Base-by-base conservation (phyloP, 73 alveolate genomes). In the Uronychia setigera region DNA sequence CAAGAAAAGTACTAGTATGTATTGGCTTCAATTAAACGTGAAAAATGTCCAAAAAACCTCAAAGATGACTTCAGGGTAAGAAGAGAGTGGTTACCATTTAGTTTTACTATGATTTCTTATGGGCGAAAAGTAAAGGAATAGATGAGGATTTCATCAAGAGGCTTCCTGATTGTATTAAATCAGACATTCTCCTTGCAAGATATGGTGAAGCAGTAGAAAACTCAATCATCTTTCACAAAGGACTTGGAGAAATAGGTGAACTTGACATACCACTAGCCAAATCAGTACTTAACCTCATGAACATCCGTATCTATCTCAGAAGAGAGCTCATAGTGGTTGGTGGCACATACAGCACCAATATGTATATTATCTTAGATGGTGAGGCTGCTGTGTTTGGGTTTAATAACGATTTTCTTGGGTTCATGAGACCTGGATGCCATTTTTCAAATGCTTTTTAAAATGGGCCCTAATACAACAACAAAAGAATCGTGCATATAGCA, bases 341-440 rank as follows among this genome's bases (percentile, higher is more conserved):
- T 11, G 97, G 97, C 32, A 79, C 90, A n/a, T 81, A 80, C 35
- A 89, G 91, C 0, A 78, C 60, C 1, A 90, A 87, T 59, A 46
- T 85, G 30, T 93, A 85, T 67, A 5, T 90, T 29, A 27, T 93
- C 29, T 57, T 93, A 26, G 97, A 93, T 19, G 97, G 97, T 0
- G 94, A 93, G 58, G 95, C 88, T 1, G 78, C 60, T 29, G 60
- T 93, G 76, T 33, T 90, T 31, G 93, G 94, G 60, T 28, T 76
- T 25, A 78, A 80, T 0, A 79, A 90, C 26, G 93, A 81, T 1
- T 31, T 81, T 27, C 28, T 93, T 13, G 87, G 90, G 29, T 35
- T 81, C 0, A 35, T 93, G 80, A 76, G 74, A 28, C 33, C 87
- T 29, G 97, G 97, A 0, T 60, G 90, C 30, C 93, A 81, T 78